Evolutionary conservation across 2,329 filamentous ascomycete genomes (phyloP), one percentile per base, ranked within the genome.

Genomic region (Neopestalotiopsis sp.): DNA sequence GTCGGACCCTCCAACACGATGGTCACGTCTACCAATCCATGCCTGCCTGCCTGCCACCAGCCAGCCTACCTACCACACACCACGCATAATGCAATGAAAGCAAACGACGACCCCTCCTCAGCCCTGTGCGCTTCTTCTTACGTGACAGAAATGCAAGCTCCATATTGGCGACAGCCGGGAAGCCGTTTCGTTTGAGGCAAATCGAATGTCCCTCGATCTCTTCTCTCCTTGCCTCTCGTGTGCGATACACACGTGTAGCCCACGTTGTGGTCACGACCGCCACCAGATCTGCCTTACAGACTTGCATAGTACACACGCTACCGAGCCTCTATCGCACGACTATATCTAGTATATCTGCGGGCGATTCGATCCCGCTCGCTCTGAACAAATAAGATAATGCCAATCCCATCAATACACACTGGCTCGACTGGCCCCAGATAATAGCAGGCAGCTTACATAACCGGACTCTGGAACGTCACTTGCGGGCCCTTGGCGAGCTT

Each of bases 141-240:
- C 57, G 30, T 59, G 57, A 34, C 30, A 13, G 24, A 59, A 59
- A 59, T 28, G 24, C 24, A 56, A 17, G n/a, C 57, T 59, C 57
- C 24, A 59, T 59, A 59, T 30, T 59, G 57, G 45, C 45, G 45
- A 53, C 45, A 53, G 45, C 45, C 45, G 45, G n/a, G 45, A 53
- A 20, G 14, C 45, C 17, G 34, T 38, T 38, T 38, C n/a, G 4
- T 3, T 53, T 24, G 45, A 53, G 17, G n/a, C 45, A 53, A n/a
- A 49, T 38, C 34, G 34, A 38, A 7, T 38, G 34, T 38, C 34
- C 34, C 34, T 38, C 34, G 34, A 38, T 38, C 34, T 38, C 34
- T 17, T 53, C 5, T 49, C 45, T 53, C 45, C n/a, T n/a, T n/a
- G 4, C 17, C 45, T 20, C 45, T 53, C 17, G 45, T n/a, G 17